These are phyloP conservation scores for Lipomyces starkeyi DNA, from an alignment of 805 yeast species.

Conservation along the genomic window DNA sequence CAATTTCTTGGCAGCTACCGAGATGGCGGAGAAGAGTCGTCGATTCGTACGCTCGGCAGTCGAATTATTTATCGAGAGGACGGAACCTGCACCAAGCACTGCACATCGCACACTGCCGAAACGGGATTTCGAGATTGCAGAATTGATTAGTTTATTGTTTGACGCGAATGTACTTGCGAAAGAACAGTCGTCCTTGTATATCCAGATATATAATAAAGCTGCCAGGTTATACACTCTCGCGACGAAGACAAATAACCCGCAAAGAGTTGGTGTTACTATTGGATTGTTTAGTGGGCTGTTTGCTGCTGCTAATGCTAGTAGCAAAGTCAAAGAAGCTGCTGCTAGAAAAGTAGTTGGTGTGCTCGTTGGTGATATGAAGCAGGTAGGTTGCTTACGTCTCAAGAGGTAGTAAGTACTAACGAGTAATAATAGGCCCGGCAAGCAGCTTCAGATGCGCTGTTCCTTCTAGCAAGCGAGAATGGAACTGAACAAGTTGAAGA, in stretches of 20 bases:
- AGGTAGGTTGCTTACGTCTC: conserved; percentile 8
- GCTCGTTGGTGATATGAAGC: conserved; percentile 12
- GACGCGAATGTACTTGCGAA: conserved; percentile 3
- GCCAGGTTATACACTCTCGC: conserved; percentile 21
- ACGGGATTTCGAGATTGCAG: conserved; percentile 28
- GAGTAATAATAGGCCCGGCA: conserved; percentile 21
- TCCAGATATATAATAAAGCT: conserved; percentile 25
- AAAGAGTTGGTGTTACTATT: conserved; percentile 3
- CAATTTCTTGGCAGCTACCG: conserved; percentile 2
- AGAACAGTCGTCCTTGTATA: conserved; percentile 3
- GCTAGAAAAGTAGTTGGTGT: conserved; percentile 18
- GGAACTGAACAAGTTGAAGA: conserved; percentile 10
- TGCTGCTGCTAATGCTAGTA: neutral
- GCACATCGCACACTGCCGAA: neutral
- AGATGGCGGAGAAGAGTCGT: neutral
- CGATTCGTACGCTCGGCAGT: conserved; percentile 8
- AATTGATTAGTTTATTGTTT: conserved; percentile 19
- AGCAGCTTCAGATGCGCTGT: conserved; percentile 26
- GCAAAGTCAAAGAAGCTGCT: conserved; percentile 24
- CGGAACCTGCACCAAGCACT: neutral
- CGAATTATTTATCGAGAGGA: conserved; percentile 7
- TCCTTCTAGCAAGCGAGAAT: conserved; percentile 12
- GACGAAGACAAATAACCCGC: conserved; percentile 8
- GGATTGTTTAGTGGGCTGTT: conserved; percentile 19
- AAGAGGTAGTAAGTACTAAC: neutral